Evolutionary conservation across 805 yeast genomes (phyloP).

Genomic region (Monosporozyma siamensis): DNA sequence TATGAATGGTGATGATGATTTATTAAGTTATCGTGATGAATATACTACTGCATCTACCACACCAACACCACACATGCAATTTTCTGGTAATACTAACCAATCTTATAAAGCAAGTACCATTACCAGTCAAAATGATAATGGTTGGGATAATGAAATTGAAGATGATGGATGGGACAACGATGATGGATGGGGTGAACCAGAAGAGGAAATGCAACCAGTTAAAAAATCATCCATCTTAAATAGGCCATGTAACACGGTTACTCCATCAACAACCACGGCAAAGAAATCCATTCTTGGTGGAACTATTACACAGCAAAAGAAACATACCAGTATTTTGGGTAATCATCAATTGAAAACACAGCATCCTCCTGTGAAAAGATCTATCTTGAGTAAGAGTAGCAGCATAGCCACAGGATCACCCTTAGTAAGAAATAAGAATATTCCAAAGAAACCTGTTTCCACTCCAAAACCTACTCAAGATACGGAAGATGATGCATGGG

Average conservation of each 20-base stretch:
- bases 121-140: too few relatives aligned
- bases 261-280: too few relatives aligned
- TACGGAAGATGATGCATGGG: slow-evolving; percentile 10
- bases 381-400: not conserved
- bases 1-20: not conserved
- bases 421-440: not conserved
- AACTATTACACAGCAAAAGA: not conserved
- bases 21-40: not conserved
- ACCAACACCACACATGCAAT: not conserved
- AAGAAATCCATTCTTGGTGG: not conserved
- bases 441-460: not conserved
- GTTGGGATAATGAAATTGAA: not conserved
- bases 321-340: not conserved
- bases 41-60: not conserved
- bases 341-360: not conserved
- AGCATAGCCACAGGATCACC: not conserved
- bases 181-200: not conserved
- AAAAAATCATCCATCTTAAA: not conserved
- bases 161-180: slow-evolving; percentile 1
- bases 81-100: not conserved
- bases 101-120: not conserved
- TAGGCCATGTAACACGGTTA: too few relatives aligned
- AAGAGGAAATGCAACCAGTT: not conserved
- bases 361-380: not conserved
- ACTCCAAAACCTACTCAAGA: not conserved